Percentiles rank a stretch among this genome's conserved stretches.
Conservation (phyloP, 345 rosid genomes). For the Laguncularia racemosa region DNA sequence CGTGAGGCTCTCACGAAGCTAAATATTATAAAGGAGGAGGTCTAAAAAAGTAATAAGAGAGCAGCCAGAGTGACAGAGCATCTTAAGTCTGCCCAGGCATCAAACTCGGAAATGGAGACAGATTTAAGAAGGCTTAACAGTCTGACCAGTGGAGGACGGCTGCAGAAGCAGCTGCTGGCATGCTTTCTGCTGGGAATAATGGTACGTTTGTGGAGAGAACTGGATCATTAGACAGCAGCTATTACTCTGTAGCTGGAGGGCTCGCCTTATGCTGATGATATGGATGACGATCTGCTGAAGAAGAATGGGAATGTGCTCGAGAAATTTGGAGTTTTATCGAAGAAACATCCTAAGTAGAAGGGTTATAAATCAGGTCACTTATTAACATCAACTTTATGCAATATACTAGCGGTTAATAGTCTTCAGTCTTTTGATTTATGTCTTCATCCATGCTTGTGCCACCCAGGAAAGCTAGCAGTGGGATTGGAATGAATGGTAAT, state of each 20-base stretch:
- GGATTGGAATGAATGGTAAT: neutral
- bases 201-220: slow-evolving; percentile 65
- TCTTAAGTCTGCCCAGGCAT: slow-evolving; percentile 70
- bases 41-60: slow-evolving; percentile 63
- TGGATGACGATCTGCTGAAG: slow-evolving; percentile 73
- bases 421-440: too few relatives aligned
- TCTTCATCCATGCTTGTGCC: too few relatives aligned
- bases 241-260: slow-evolving; percentile 29
- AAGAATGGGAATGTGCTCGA: slow-evolving; percentile 87
- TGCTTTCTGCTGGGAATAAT: slow-evolving; percentile 75
- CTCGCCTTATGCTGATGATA: slow-evolving; percentile 58
- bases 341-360: slow-evolving; percentile 69
- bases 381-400: neutral
- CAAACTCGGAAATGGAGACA: slow-evolving; percentile 60
- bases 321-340: slow-evolving; percentile 97
- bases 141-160: slow-evolving; percentile 99
- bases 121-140: slow-evolving; percentile 86
- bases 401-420: too few relatives aligned
- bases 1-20: slow-evolving; percentile 63
- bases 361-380: neutral
- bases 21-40: slow-evolving; percentile 66
- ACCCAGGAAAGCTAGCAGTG: neutral
- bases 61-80: slow-evolving; percentile 63
- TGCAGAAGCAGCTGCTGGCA: slow-evolving; percentile 88
- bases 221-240: slow-evolving; percentile 49